phyloP scores from a whole-genome alignment of 306 rosid species.

The Cicer yamashitae region DNA sequence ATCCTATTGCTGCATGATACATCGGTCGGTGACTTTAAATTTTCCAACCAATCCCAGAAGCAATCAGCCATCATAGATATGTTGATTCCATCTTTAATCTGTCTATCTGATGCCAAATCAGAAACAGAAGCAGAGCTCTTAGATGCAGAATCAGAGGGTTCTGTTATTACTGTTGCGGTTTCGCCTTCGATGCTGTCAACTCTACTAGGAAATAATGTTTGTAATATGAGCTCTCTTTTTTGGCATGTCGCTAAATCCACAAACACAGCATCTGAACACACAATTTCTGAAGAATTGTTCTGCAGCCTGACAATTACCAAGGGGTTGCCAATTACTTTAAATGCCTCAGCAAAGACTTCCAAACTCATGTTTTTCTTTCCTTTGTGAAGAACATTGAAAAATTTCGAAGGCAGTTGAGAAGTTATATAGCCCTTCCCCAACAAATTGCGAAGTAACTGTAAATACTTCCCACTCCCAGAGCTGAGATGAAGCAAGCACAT shows the following conservation, averaged over 20 bases:
- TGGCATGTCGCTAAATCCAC: slow-evolving; percentile 47
- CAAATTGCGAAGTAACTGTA: slow-evolving; percentile 34
- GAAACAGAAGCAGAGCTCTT: neutral
- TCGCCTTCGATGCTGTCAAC: slow-evolving; percentile 12
- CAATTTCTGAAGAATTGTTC: slow-evolving; percentile 9
- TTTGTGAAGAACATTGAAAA: slow-evolving; percentile 41
- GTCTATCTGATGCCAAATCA: neutral
- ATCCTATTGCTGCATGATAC: neutral
- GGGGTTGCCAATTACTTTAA: slow-evolving; percentile 55
- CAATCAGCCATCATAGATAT: neutral
- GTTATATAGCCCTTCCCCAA: slow-evolving; percentile 36
- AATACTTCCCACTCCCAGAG: slow-evolving; percentile 39
- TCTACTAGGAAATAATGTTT: slow-evolving; percentile 45
- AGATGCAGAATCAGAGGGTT: slow-evolving; percentile 11
- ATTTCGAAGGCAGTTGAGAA: slow-evolving; percentile 48
- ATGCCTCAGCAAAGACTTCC: slow-evolving; percentile 54
- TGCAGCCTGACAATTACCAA: slow-evolving; percentile 54
- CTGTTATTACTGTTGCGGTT: slow-evolving; percentile 13
- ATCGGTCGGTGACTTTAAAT: neutral
- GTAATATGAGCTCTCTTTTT: slow-evolving; percentile 37
- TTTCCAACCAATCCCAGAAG: slow-evolving; percentile 44
- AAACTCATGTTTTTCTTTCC: slow-evolving; percentile 28
- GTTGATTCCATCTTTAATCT: neutral
- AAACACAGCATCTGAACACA: slow-evolving; percentile 49
- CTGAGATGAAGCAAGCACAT: slow-evolving; percentile 55